Evolutionary conservation across 1,139 yeast species (phyloP), one percentile per base, ranked within the genome.

Genomic region (Candida glucosophila): DNA sequence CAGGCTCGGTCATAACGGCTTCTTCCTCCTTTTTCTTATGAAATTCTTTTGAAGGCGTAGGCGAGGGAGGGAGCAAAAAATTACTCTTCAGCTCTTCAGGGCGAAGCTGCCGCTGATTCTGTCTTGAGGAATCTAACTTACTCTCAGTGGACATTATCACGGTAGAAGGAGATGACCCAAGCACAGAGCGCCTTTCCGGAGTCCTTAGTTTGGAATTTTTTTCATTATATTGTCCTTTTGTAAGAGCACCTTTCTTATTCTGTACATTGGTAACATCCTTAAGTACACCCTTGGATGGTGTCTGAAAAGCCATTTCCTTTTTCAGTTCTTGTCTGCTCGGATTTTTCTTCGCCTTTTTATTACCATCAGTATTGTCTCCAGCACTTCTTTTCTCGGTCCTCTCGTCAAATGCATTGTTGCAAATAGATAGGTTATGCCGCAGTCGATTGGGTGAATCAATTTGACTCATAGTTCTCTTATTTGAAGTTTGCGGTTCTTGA

Each of bases 391-490:
- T 37, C 12, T 43, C 43, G 9, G 41, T 41, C 14, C 33, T 36
- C 17, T 42, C 47, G 9, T 43, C 35, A 4, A 28, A 30, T 15
- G 32, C 23, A 10, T 29, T 44, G 10, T 17, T 19, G 5, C n/a
- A 37, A 7, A 51, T 49, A 7, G 59, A 48, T 17, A 54, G 35
- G 31, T 59, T 58, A 30, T 54, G 57, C 10, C 61, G 61, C 24
- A 50, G 58, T 29, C 64, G 41, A 5, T 61, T 61, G 6, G 67
- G 67, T n/a, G 67, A 58, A 31, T 59, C 67, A 14, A 58, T 36
- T 25, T 50, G 58, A 22, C 58, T 45, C 24, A 59, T 56, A 5
- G 62, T 51, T 26, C 66, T 43, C 33, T 60, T 61, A 27, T 39
- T 49, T 11, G 55, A 50, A 30, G 52, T 43, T 20, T 44, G 35